Percentiles rank a stretch among this genome's conserved stretches.
phyloP scores from a whole-genome alignment of 306 rosid species.

The Lupinus albus region DNA sequence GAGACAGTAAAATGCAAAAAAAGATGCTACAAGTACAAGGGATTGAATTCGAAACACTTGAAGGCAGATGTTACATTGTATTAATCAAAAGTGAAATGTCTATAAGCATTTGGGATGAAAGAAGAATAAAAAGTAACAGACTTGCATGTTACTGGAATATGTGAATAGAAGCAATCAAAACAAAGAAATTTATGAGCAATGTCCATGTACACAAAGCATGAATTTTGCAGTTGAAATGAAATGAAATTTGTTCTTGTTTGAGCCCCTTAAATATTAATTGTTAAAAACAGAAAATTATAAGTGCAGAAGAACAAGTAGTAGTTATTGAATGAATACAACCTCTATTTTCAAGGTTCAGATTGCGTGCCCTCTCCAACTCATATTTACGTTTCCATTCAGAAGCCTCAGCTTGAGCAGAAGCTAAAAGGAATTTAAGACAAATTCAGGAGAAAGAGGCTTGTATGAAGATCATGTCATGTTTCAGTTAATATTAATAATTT shows the following conservation, averaged over 20 bases:
- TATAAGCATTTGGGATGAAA: constrained; percentile 5
- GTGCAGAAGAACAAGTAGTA: constrained; percentile 15
- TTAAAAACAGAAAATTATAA: constrained; percentile 10
- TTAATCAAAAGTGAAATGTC: constrained; percentile 10
- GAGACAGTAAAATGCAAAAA: constrained; percentile 4
- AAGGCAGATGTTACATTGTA: constrained; percentile 13
- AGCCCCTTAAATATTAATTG: constrained; percentile 9
- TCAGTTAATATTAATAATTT: constrained; percentile 48
- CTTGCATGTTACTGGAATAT: background rate
- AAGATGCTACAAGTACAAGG: background rate
- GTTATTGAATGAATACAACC: constrained; percentile 50
- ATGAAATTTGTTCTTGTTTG: background rate
- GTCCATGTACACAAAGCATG: constrained; percentile 9
- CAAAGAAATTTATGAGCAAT: constrained; percentile 3
- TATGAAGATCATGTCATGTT: constrained; percentile 41
- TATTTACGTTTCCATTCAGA: constrained; percentile 96
- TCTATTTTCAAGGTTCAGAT: constrained; percentile 62
- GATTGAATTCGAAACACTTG: constrained; percentile 9
- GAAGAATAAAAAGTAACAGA: background rate
- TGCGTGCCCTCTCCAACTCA: constrained; percentile 78
- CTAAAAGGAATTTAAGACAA: constrained; percentile 60
- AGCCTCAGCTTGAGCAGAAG: constrained; percentile 94
- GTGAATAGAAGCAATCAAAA: constrained; percentile 18
- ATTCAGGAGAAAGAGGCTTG: constrained; percentile 44
- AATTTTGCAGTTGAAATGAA: constrained; percentile 29